These are phyloP conservation scores for Rhizopogon vulgaris DNA, from an alignment of 768 basidiomycete species.

Conservation along the genomic window DNA sequence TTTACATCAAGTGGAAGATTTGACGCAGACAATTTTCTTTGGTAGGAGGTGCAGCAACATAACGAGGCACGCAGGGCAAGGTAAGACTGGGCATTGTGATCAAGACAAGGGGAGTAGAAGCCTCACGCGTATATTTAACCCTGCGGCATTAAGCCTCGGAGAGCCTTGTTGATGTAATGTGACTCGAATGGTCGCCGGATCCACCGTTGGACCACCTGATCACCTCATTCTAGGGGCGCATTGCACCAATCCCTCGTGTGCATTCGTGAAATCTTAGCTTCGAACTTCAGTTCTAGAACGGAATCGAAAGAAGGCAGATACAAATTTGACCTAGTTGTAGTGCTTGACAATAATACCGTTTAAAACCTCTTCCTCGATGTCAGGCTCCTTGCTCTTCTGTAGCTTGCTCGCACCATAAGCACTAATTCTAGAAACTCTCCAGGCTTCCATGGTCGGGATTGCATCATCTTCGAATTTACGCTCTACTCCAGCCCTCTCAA, in stretches of 20 bases:
- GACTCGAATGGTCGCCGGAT: too few species aligned
- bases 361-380: conserved; percentile 50
- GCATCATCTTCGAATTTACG: conserved; percentile 30
- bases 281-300: background rate
- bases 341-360: conserved; percentile 53
- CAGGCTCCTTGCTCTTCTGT: conserved; percentile 32
- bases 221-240: background rate
- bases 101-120: background rate
- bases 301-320: background rate
- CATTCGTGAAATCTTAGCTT: too few species aligned
- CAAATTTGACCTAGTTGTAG: conserved; percentile 33
- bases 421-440: conserved; percentile 44
- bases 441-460: conserved; percentile 47
- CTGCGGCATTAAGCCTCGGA: background rate
- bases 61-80: conserved; percentile 30
- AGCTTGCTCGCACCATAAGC: conserved; percentile 47
- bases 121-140: background rate
- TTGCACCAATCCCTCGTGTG: background rate
- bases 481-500: conserved; percentile 37
- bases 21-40: conserved; percentile 26
- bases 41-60: conserved; percentile 29
- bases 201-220: background rate
- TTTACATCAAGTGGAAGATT: background rate
- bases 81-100: conserved; percentile 26
- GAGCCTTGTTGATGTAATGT: too few species aligned